Evolutionary conservation across 2,329 filamentous ascomycete genomes (phyloP).

Genomic region (Sporothrix pseudoabietina): DNA sequence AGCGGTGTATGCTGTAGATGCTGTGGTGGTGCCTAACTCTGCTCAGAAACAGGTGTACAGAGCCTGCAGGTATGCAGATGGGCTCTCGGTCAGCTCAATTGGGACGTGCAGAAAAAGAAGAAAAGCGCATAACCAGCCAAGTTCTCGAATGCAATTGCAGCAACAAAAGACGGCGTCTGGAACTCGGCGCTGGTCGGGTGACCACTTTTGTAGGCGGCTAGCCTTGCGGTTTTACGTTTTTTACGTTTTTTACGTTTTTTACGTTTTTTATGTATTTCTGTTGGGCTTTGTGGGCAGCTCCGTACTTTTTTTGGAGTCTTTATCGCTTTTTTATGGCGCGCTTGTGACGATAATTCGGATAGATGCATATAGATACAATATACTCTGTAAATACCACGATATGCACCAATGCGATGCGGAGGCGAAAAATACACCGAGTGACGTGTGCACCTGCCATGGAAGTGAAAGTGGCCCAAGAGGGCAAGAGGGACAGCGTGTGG

Average conservation of each 20-base stretch:
- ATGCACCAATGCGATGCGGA: constrained; percentile 23
- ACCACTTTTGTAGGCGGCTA: constrained; percentile 18
- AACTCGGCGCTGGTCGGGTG: background rate
- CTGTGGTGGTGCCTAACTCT: background rate
- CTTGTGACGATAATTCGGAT: constrained; percentile 27
- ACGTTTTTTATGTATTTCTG: background rate
- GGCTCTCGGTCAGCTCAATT: constrained; percentile 22
- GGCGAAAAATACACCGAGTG: constrained; percentile 23
- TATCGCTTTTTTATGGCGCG: background rate
- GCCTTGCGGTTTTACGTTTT: background rate
- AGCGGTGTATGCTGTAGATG: background rate
- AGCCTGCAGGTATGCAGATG: constrained; percentile 14
- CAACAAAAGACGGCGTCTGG: background rate
- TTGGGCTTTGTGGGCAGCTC: background rate
- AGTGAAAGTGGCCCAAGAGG: background rate
- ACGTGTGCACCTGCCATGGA: constrained; percentile 17
- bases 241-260: background rate
- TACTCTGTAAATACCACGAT: constrained; percentile 4
- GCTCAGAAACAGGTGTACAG: background rate
- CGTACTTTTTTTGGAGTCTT: background rate
- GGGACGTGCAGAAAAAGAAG: constrained; percentile 8
- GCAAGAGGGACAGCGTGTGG: background rate
- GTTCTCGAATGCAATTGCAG: background rate
- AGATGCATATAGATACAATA: constrained; percentile 21
- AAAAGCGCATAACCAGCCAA: background rate